A percentile compares a stretch with the other conserved stretches of the same genome.
Evolutionary conservation across 2,329 filamentous ascomycete species (phyloP).

Genomic region (Scedosporium apiospermum): DNA sequence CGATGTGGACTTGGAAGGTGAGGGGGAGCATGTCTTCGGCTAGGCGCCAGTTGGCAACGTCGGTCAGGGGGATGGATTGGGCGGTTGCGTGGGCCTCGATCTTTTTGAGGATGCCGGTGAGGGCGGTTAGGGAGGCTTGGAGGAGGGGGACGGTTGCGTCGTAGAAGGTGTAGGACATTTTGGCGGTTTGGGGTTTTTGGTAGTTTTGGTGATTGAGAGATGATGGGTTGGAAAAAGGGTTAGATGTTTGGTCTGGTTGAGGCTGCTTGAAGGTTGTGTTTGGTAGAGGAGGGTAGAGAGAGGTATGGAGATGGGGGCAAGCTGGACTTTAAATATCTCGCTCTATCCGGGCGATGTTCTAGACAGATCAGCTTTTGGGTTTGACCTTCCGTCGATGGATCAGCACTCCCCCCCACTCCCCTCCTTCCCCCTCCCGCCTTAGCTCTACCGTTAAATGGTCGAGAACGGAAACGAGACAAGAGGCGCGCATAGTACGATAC

Average conservation of each 20-base stretch:
- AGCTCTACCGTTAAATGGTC: too few species aligned
- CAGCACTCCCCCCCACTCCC: too few species aligned
- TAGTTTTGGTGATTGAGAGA: background rate
- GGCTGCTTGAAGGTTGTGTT: background rate
- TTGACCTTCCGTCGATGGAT: too few species aligned
- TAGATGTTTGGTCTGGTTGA: background rate
- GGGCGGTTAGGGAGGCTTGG: conserved; percentile 12
- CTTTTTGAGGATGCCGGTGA: conserved; percentile 16
- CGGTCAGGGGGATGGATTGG: conserved; percentile 14
- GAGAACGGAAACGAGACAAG: too few species aligned
- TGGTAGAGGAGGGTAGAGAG: background rate
- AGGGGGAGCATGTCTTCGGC: conserved; percentile 33
- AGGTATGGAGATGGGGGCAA: background rate
- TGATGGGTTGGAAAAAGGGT: background rate
- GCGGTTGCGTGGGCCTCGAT: conserved; percentile 15
- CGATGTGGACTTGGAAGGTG: conserved; percentile 27
- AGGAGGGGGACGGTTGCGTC: conserved; percentile 15
- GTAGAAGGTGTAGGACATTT: conserved; percentile 18
- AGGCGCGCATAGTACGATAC: too few species aligned
- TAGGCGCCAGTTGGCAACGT: conserved; percentile 23
- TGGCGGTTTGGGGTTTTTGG: background rate
- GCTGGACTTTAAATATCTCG: background rate
- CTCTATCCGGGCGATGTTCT: too few species aligned
- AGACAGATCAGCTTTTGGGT: too few species aligned
- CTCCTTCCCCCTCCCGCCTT: too few species aligned